phyloP scores from a whole-genome alignment of 345 rosid genomes.

The Populus davidiana region DNA sequence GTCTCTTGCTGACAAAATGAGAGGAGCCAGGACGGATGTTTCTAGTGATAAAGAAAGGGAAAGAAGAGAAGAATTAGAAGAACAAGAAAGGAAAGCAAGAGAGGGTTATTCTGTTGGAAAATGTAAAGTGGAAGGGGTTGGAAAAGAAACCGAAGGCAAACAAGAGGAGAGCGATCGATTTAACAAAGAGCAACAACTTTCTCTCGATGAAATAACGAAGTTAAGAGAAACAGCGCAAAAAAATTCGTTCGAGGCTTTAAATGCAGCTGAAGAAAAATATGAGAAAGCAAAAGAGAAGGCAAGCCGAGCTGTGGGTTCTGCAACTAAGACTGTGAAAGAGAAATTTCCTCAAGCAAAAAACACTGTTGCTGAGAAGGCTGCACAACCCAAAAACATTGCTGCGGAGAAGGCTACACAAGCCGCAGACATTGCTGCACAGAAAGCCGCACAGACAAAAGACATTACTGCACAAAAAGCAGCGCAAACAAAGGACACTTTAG shows the following conservation, averaged over 20 bases:
- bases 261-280: constrained; percentile 50
- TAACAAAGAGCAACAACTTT: constrained; percentile 1
- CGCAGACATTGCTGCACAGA: constrained; percentile 9
- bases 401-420: constrained; percentile 15
- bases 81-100: neutral
- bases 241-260: constrained; percentile 41
- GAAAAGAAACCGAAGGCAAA: neutral
- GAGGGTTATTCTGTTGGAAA: constrained; percentile 1
- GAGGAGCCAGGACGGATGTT: no score
- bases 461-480: constrained; percentile 6
- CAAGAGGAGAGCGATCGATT: neutral
- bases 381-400: neutral
- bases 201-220: constrained; percentile 20
- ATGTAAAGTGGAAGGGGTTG: neutral
- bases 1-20: constrained; percentile 15
- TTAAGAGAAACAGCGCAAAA: constrained; percentile 46
- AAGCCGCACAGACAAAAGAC: constrained; percentile 2
- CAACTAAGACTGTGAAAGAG: neutral
- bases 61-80: neutral
- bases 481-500: neutral
- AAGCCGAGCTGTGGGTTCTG: neutral
- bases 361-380: neutral
- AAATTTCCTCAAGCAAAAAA: neutral
- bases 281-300: constrained; percentile 39
- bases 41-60: neutral